Percentiles rank a stretch among this genome's conserved stretches.
phyloP scores from a whole-genome alignment of 495 filamentous ascomycete genomes.

The Xylaria telfairii region DNA sequence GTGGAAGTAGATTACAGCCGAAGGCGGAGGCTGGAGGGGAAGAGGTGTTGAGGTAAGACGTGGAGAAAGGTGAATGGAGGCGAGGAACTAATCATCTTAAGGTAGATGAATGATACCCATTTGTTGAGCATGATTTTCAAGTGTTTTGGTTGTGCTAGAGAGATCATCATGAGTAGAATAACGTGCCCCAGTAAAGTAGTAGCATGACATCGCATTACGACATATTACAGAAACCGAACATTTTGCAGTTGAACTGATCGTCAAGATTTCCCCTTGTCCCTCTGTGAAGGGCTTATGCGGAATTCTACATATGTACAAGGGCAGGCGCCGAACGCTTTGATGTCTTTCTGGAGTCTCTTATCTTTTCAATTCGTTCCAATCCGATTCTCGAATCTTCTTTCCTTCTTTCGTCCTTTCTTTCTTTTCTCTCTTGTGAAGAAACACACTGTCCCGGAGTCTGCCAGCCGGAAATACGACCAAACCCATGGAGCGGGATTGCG shows the following conservation, averaged over 20 bases:
- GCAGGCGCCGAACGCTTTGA: neutral
- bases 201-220: neutral
- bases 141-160: neutral
- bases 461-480: conserved; percentile 20
- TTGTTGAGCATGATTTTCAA: conserved; percentile 30
- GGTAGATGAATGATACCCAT: conserved; percentile 46
- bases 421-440: neutral
- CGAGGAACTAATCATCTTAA: conserved; percentile 17
- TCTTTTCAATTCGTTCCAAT: conserved; percentile 11
- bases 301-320: neutral
- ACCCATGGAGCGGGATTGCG: neutral
- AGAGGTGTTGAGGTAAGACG: neutral
- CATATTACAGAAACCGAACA: neutral
- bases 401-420: neutral
- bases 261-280: neutral
- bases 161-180: neutral
- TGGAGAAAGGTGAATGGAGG: neutral
- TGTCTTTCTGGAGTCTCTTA: neutral
- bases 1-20: neutral
- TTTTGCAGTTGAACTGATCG: neutral
- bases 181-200: neutral
- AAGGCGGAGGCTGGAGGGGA: neutral
- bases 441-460: conserved; percentile 7
- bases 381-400: neutral
- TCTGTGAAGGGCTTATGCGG: neutral